A percentile compares a stretch with the other conserved stretches of the same genome.
These are phyloP conservation scores for Strobilomyces dryophilus DNA, from an alignment of 768 basidiomycete genomes.

Conservation along the genomic window DNA sequence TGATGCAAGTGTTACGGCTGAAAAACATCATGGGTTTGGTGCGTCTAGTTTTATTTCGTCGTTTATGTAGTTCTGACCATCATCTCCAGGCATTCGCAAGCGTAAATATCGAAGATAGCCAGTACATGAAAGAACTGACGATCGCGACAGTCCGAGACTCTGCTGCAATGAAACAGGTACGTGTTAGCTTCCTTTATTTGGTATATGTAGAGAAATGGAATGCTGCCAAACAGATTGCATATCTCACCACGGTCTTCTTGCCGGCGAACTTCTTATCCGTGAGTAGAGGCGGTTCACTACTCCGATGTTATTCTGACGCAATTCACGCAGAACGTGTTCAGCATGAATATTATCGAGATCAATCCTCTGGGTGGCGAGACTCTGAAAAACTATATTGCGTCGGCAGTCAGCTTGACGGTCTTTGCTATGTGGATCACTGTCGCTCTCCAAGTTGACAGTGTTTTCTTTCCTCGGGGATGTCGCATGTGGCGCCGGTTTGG, in stretches of 20 bases:
- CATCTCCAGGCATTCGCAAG: slow-evolving; percentile 49
- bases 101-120: slow-evolving; percentile 56
- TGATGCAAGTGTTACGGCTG: slow-evolving; percentile 27
- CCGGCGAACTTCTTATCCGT: slow-evolving; percentile 46
- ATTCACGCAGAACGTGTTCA: slow-evolving; percentile 41
- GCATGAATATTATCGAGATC: slow-evolving; percentile 53
- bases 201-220: background rate
- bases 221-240: slow-evolving; percentile 30
- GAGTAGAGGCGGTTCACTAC: background rate
- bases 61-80: background rate
- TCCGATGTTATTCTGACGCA: background rate
- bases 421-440: slow-evolving; percentile 53
- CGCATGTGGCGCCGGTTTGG: slow-evolving; percentile 14
- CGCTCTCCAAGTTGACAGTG: slow-evolving; percentile 41
- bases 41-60: background rate
- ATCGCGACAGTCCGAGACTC: slow-evolving; percentile 41
- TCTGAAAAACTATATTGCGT: slow-evolving; percentile 36
- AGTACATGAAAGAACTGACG: slow-evolving; percentile 48
- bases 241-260: slow-evolving; percentile 59
- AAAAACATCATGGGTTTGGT: slow-evolving; percentile 35
- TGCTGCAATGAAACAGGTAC: slow-evolving; percentile 35
- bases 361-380: slow-evolving; percentile 26
- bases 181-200: slow-evolving; percentile 24
- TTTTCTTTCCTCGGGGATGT: slow-evolving; percentile 15
- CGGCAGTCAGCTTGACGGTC: slow-evolving; percentile 44